These are phyloP conservation scores for Heliosperma pusillum DNA, from an alignment of 148 eudicot species.

Conservation along the genomic window DNA sequence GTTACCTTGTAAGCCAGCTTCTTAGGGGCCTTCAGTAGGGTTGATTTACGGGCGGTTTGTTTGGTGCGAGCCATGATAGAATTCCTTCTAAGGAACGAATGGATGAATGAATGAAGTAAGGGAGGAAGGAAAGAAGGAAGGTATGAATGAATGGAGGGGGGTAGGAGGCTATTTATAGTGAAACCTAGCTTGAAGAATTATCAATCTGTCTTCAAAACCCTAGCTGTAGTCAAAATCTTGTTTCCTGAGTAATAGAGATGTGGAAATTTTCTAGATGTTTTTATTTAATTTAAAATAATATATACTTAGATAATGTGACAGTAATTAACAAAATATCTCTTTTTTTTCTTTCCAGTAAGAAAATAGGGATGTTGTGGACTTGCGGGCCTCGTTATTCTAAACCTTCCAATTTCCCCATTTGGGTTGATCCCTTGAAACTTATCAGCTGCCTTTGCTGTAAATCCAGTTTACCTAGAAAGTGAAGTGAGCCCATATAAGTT, in stretches of 20 bases:
- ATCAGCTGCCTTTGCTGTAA: not conserved
- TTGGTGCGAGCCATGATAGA: constrained; percentile 7
- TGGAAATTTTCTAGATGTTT: not conserved
- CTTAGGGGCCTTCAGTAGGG: not conserved
- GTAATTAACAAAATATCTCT: not conserved
- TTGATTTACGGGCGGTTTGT: constrained; percentile 10
- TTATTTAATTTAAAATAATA: not conserved
- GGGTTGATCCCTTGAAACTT: not conserved
- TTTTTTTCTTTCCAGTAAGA: not conserved
- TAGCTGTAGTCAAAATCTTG: constrained; percentile 7
- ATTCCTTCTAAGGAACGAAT: not conserved
- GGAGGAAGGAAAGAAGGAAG: not conserved
- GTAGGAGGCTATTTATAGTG: constrained; percentile 3
- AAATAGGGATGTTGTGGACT: not conserved
- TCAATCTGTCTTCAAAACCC: not conserved
- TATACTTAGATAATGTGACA: not conserved
- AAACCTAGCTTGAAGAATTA: constrained; percentile 2
- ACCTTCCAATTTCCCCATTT: not conserved
- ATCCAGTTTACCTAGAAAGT: not conserved
- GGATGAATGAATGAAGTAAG: not conserved
- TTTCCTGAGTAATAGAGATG: not conserved
- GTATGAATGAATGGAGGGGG: not conserved
- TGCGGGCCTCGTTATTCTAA: not conserved
- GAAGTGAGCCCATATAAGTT: not conserved
- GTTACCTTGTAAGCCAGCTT: constrained; percentile 8